These are phyloP conservation scores for Mariannaea elegans DNA, from an alignment of 2,329 filamentous ascomycete genomes.

Conservation along the genomic window DNA sequence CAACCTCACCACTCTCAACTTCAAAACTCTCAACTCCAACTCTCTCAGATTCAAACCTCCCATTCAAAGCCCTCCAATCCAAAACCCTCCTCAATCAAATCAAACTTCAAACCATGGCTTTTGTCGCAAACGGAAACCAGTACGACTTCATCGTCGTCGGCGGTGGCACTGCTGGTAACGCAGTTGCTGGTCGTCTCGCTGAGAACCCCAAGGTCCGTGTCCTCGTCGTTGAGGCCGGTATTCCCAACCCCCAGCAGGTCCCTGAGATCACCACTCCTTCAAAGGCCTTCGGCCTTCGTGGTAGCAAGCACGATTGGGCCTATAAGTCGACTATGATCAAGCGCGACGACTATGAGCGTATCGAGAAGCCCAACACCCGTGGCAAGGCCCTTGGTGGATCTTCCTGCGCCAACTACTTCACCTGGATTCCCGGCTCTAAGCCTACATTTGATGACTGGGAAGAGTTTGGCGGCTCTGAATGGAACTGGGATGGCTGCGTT, in stretches of 20 bases:
- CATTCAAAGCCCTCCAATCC: constrained; percentile 57
- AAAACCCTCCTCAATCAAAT: not conserved
- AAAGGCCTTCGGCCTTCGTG: constrained; percentile 61
- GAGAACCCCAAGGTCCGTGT: constrained; percentile 50
- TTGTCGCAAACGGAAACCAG: not conserved
- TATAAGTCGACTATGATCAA: constrained; percentile 71
- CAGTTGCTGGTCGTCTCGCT: constrained; percentile 46
- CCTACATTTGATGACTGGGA: constrained; percentile 73
- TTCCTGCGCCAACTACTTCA: constrained; percentile 69
- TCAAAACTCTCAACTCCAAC: too few species aligned
- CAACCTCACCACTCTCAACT: too few species aligned
- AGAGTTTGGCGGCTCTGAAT: constrained; percentile 74
- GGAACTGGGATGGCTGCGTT: constrained; percentile 59
- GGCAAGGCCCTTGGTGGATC: constrained; percentile 65
- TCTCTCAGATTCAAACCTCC: too few species aligned
- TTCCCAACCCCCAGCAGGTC: constrained; percentile 57
- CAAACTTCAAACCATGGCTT: not conserved
- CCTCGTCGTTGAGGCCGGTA: constrained; percentile 58
- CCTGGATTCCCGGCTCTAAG: constrained; percentile 67
- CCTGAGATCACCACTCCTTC: constrained; percentile 63
- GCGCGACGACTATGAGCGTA: constrained; percentile 64
- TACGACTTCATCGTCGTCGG: constrained; percentile 26
- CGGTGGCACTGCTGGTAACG: constrained; percentile 46
- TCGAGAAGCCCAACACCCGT: constrained; percentile 56
- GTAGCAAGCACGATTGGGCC: constrained; percentile 65